Evolutionary conservation across 495 filamentous ascomycete genomes (phyloP).

Genomic region (Chaetomium fimeti): DNA sequence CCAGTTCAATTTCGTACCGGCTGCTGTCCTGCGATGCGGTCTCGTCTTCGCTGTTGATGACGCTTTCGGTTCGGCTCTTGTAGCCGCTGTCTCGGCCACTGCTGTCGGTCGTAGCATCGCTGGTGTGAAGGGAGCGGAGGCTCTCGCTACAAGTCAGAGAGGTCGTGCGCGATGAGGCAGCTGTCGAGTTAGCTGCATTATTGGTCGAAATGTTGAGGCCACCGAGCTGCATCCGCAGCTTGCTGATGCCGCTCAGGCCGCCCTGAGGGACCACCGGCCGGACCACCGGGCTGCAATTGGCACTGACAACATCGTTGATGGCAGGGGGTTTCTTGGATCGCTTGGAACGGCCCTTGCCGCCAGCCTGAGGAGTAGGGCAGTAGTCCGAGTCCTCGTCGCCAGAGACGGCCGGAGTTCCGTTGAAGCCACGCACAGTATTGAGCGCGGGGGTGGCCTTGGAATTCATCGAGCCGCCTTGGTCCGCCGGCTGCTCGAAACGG

Average conservation of each 20-base stretch:
- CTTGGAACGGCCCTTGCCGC: constrained; percentile 35
- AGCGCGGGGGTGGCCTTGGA: constrained; percentile 59
- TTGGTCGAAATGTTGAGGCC: constrained; percentile 55
- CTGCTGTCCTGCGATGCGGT: constrained; percentile 43
- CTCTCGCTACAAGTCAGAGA: constrained; percentile 48
- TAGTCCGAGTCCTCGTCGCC: constrained; percentile 83
- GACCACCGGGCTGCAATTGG: constrained; percentile 59
- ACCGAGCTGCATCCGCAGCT: constrained; percentile 73
- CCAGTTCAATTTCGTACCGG: constrained; percentile 87
- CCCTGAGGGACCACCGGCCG: constrained; percentile 56
- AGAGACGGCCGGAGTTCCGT: constrained; percentile 69
- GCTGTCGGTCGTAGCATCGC: constrained; percentile 29
- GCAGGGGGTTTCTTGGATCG: constrained; percentile 30
- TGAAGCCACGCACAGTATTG: constrained; percentile 73
- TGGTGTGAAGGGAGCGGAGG: constrained; percentile 27
- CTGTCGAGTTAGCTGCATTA: constrained; percentile 16
- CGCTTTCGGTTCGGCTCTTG: constrained; percentile 31
- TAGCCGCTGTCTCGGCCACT: constrained; percentile 29
- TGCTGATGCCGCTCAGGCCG: constrained; percentile 66
- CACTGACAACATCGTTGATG: constrained; percentile 56
- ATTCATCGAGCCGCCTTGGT: constrained; percentile 32
- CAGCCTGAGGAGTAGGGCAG: constrained; percentile 39
- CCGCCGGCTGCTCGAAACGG: constrained; percentile 19
- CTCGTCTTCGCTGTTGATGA: constrained; percentile 43
- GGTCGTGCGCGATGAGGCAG: constrained; percentile 43